These are phyloP conservation scores for Cladosporium oxysporum DNA, from an alignment of 2,329 filamentous ascomycete genomes.

Conservation along the genomic window DNA sequence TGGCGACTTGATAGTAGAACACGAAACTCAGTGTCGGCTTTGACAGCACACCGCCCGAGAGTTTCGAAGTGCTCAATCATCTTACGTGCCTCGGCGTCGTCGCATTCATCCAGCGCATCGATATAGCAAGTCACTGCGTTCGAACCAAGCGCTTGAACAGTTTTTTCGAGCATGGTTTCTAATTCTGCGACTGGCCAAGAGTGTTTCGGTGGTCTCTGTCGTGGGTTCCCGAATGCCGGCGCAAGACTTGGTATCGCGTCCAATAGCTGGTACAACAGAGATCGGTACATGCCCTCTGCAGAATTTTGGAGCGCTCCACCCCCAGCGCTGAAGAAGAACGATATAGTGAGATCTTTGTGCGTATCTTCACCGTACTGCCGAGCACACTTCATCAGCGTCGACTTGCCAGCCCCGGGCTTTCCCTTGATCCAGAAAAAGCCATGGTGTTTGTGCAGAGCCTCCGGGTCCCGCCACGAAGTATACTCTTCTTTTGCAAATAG, in stretches of 20 bases:
- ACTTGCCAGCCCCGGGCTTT: slow-evolving; percentile 44
- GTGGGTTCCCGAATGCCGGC: slow-evolving; percentile 49
- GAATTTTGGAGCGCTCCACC: slow-evolving; percentile 50
- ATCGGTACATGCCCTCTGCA: slow-evolving; percentile 52
- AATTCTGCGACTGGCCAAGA: not conserved
- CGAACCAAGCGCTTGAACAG: slow-evolving; percentile 23
- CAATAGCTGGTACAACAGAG: slow-evolving; percentile 46
- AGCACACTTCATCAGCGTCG: slow-evolving; percentile 43
- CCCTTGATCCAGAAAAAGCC: slow-evolving; percentile 45
- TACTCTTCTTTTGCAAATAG: slow-evolving; percentile 41
- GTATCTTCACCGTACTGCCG: not conserved
- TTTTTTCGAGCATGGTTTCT: not conserved
- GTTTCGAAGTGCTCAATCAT: slow-evolving; percentile 43
- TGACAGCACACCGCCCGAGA: slow-evolving; percentile 41
- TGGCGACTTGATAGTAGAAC: slow-evolving; percentile 48
- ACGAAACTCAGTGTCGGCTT: slow-evolving; percentile 36
- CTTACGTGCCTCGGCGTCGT: slow-evolving; percentile 40
- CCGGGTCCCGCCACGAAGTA: slow-evolving; percentile 41
- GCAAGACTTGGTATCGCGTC: not conserved
- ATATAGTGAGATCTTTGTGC: slow-evolving; percentile 34
- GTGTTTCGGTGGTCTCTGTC: slow-evolving; percentile 21
- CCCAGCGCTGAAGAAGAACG: slow-evolving; percentile 55
- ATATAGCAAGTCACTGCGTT: slow-evolving; percentile 41
- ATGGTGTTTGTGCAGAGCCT: slow-evolving; percentile 7
- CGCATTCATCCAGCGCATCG: slow-evolving; percentile 52